Base-by-base conservation (phyloP, 1,284 basidiomycete genomes). In the Calocybe gambosa region DNA sequence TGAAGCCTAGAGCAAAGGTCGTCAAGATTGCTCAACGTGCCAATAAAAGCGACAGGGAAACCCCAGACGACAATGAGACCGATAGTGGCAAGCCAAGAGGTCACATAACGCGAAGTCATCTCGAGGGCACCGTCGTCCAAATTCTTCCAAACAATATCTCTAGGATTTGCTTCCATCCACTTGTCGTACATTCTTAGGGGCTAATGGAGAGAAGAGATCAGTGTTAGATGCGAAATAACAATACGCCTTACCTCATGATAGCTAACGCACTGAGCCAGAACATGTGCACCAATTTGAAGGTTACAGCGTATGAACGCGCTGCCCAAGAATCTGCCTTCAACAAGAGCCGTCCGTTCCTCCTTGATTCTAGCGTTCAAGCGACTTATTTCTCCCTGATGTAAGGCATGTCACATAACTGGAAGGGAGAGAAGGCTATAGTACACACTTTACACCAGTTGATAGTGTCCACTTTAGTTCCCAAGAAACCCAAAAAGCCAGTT, bases 301-400 rank as follows among this genome's bases (percentile, higher is more conserved):
- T 88, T 82, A 69, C 89, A 91, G 43, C 85, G 77, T 52, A 92
- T 80, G 64, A 92, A 92, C 0, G 77, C 81, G 46, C 77, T 79
- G 15, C 80, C 80, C 39, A 81, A 57, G 19, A 85, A 82, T 48
- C 73, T 75, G 10, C 75, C 71, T 51, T 75, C 69, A 31, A 66
- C 65, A 33, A 78, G 64, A 31, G 70, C 61, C 47, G 71, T 64
- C 18, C 72, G 65, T 39, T 62, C 61, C n/a, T 65, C 62, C 2
- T 69, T 63, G 44, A 85, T 74, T 38, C 66, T 63, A 18, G 54
- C 54, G 52, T 78, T 80, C 37, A 80, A 64, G 20, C 64, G 62
- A 0, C 67, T 61, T 23, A 84, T 77, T 56, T 82, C 77, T 18
- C 70, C 66, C 64, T 78, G 15, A 54, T 13, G 19, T 9, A 16